phyloP scores from a whole-genome alignment of 2,329 filamentous ascomycete species.

The Scedosporium boydii region DNA sequence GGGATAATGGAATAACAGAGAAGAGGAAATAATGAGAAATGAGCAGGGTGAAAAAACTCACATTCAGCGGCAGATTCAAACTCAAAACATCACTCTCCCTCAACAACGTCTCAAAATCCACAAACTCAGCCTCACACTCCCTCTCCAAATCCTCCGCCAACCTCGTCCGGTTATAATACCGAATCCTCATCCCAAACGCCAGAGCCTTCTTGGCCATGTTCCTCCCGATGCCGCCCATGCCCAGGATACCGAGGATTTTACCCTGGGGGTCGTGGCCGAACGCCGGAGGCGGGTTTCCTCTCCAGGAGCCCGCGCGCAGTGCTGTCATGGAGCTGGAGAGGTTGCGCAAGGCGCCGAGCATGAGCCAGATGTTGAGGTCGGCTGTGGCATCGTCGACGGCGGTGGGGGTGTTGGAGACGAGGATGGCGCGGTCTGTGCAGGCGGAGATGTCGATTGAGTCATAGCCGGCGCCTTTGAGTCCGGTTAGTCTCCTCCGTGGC shows the following conservation, averaged over 20 bases:
- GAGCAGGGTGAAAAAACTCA: conserved; percentile 31
- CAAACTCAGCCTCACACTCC: conserved; percentile 52
- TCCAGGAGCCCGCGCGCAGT: conserved; percentile 60
- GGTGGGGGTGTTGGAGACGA: conserved; percentile 72
- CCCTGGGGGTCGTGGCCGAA: conserved; percentile 70
- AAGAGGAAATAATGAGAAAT: neutral
- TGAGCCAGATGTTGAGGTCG: conserved; percentile 70
- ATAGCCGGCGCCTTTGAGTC: conserved; percentile 62
- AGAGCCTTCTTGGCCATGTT: conserved; percentile 66
- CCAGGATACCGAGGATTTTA: conserved; percentile 70
- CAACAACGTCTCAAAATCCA: conserved; percentile 65
- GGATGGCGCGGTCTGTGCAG: conserved; percentile 56
- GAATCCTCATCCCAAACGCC: conserved; percentile 65
- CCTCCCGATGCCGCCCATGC: conserved; percentile 78
- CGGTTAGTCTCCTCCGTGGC: neutral
- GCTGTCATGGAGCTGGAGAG: conserved; percentile 57
- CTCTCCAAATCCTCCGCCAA: conserved; percentile 43
- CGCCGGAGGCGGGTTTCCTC: conserved; percentile 45
- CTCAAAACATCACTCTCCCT: conserved; percentile 65
- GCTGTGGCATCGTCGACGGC: conserved; percentile 78
- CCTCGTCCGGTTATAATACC: conserved; percentile 63
- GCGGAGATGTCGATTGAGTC: conserved; percentile 69
- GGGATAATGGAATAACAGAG: neutral
- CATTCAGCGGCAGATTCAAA: conserved; percentile 73
- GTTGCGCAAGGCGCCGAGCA: conserved; percentile 69